phyloP scores from a whole-genome alignment of 139 green algal genomes.

The Diplosphaera chodatii region DNA sequence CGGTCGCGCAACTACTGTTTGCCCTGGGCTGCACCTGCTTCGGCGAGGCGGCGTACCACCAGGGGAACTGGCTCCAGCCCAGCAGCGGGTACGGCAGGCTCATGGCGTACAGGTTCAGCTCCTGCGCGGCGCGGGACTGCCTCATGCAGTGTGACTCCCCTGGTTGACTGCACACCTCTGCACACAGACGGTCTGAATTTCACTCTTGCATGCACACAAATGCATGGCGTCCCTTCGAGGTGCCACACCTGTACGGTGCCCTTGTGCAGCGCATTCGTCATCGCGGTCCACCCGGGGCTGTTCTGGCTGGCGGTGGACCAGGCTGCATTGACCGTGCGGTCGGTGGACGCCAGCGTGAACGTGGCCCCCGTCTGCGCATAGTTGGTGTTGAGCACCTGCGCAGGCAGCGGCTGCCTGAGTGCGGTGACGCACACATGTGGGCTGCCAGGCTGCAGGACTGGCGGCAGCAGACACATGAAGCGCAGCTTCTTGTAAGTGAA shows the following conservation, averaged over 20 bases:
- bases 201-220: no score
- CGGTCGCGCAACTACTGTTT: no score
- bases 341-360: background rate
- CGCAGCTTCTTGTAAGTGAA: no score
- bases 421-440: no score
- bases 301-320: background rate
- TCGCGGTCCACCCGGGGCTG: background rate
- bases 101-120: background rate
- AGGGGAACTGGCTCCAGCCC: background rate
- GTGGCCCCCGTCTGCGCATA: background rate
- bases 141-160: no score
- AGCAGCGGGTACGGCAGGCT: background rate
- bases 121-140: no score
- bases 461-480: no score
- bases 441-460: no score
- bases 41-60: background rate
- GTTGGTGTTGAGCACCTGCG: background rate
- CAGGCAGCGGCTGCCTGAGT: no score
- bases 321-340: background rate
- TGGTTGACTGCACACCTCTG: no score
- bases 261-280: background rate
- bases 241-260: background rate
- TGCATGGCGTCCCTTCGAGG: no score
- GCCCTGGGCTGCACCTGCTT: background rate
- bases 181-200: no score